phyloP scores from a whole-genome alignment of 179 eudicot species.

The Spergularia azorica region DNA sequence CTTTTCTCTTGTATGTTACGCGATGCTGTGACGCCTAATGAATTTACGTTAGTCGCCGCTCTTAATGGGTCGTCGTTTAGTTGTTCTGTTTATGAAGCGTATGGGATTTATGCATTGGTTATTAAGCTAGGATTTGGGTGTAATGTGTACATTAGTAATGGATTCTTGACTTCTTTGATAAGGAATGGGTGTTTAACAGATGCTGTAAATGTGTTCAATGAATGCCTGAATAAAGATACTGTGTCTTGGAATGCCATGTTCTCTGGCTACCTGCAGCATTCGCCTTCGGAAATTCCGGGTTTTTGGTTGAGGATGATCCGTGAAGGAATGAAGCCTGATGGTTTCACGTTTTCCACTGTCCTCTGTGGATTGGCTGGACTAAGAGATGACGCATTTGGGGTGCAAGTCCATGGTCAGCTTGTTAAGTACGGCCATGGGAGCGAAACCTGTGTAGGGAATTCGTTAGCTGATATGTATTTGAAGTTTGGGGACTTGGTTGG shows the following conservation, averaged over 20 bases:
- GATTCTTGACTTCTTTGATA: constrained; percentile 47
- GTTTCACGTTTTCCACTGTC: constrained; percentile 51
- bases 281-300: constrained; percentile 33
- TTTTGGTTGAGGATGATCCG: constrained; percentile 52
- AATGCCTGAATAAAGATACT: constrained; percentile 39
- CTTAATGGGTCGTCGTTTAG: constrained; percentile 52
- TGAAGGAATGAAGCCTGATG: constrained; percentile 57
- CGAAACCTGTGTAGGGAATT: constrained; percentile 62
- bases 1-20: constrained; percentile 46
- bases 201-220: constrained; percentile 45
- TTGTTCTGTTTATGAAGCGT: constrained; percentile 24
- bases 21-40: constrained; percentile 43
- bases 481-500: constrained; percentile 38
- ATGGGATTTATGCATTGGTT: constrained; percentile 46
- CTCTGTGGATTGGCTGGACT: constrained; percentile 45
- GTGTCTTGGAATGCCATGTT: constrained; percentile 71
- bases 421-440: constrained; percentile 58
- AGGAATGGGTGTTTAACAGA: constrained; percentile 36
- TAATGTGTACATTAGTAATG: constrained; percentile 46
- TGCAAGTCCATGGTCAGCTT: constrained; percentile 56
- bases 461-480: constrained; percentile 66
- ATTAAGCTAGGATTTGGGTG: constrained; percentile 48
- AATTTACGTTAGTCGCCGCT: constrained; percentile 49
- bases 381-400: constrained; percentile 38
- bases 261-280: constrained; percentile 46